These are phyloP conservation scores for Parastagonospora nodorum DNA, from an alignment of 2,329 filamentous ascomycete genomes.

Conservation along the genomic window DNA sequence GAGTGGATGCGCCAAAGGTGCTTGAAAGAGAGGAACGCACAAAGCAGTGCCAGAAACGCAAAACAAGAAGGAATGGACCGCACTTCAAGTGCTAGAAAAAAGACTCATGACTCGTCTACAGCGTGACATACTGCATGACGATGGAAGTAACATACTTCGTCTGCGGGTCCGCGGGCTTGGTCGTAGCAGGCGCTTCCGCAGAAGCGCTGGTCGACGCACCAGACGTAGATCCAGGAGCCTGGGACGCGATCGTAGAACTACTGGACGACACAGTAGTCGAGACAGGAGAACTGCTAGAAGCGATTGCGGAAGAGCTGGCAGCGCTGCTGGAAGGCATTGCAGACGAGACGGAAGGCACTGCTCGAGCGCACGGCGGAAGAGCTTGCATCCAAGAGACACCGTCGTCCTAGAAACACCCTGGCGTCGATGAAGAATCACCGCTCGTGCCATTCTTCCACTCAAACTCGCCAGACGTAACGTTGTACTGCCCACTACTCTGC, in stretches of 20 bases:
- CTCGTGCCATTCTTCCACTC: conserved; percentile 18
- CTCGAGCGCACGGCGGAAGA: neutral
- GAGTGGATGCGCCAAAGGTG: too few relatives aligned
- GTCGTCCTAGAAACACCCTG: too few relatives aligned
- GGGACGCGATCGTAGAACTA: conserved; percentile 1
- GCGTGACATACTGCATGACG: conserved; percentile 21
- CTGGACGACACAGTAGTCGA: neutral
- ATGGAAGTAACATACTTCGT: conserved; percentile 22
- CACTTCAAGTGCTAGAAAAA: too few relatives aligned
- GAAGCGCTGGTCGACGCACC: neutral
- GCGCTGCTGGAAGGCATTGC: too few relatives aligned
- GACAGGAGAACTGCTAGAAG: too few relatives aligned
- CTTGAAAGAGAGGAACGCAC: too few relatives aligned
- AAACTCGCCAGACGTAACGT: conserved; percentile 14
- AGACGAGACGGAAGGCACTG: neutral
- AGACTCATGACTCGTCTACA: too few relatives aligned
- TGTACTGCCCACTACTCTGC: conserved; percentile 13
- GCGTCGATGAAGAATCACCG: too few relatives aligned
- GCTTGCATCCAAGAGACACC: too few relatives aligned
- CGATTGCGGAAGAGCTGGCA: too few relatives aligned
- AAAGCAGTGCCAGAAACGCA: too few relatives aligned
- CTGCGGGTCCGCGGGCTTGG: conserved; percentile 5
- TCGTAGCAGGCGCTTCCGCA: conserved; percentile 2
- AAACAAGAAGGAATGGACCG: too few relatives aligned
- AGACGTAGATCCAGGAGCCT: neutral